These are phyloP conservation scores for Apophysomyces variabilis DNA, from an alignment of 371 early-diverging fungal genomes.

Conservation along the genomic window DNA sequence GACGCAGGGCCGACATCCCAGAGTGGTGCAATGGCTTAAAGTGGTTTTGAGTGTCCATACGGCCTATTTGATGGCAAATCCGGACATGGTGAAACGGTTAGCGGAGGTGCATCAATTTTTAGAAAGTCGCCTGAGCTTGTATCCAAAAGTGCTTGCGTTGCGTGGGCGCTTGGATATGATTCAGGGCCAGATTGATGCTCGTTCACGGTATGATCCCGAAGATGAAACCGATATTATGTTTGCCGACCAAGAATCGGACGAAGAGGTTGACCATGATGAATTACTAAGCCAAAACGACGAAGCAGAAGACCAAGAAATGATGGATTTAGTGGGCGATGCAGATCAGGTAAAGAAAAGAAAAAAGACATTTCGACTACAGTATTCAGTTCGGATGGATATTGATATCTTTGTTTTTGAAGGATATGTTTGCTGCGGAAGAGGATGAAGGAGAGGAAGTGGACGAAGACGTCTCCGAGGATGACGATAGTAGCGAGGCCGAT, in stretches of 20 bases:
- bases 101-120: constrained; percentile 66
- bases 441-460: constrained; percentile 29
- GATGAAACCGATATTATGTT: constrained; percentile 39
- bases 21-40: constrained; percentile 75
- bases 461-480: constrained; percentile 23
- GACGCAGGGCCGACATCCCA: constrained; percentile 48
- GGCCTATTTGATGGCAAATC: constrained; percentile 64
- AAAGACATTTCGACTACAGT: background rate
- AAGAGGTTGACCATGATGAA: constrained; percentile 26
- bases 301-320: constrained; percentile 27
- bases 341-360: constrained; percentile 12
- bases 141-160: constrained; percentile 63
- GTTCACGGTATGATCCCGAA: constrained; percentile 42
- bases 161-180: constrained; percentile 76
- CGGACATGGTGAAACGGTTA: constrained; percentile 60
- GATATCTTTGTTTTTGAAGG: background rate
- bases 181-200: constrained; percentile 65
- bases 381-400: background rate
- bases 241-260: constrained; percentile 46
- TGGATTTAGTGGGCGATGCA: background rate
- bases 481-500: constrained; percentile 25
- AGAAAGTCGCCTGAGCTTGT: constrained; percentile 57
- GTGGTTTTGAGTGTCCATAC: constrained; percentile 68
- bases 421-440: constrained; percentile 34
- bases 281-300: constrained; percentile 11